These are phyloP conservation scores for Fusarium irregulare DNA, from an alignment of 2,329 filamentous ascomycete species.

Conservation along the genomic window DNA sequence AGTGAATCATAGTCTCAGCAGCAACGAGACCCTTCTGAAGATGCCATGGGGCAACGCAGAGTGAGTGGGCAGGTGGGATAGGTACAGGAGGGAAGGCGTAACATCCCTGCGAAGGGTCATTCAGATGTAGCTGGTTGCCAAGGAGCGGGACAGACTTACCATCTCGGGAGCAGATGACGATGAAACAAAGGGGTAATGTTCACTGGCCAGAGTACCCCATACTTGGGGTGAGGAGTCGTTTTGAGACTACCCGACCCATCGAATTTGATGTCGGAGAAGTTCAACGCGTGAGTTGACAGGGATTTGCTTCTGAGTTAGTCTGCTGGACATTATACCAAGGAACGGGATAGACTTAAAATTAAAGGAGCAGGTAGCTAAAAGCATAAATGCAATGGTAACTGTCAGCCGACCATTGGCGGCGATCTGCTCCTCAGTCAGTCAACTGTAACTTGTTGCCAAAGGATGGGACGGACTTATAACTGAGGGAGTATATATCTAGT, in stretches of 20 bases:
- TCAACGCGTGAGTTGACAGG: fast-evolving
- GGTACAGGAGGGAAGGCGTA: neutral
- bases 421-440: no score
- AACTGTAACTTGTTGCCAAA: neutral
- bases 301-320: neutral
- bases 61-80: neutral
- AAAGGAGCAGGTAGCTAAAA: neutral
- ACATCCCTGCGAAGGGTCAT: neutral
- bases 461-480: fast-evolving
- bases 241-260: neutral
- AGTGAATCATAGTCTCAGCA: neutral
- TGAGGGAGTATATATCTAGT: no score
- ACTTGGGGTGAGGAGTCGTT: fast-evolving
- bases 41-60: neutral
- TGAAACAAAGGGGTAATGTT: neutral
- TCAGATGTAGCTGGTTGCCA: neutral
- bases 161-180: neutral
- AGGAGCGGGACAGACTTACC: neutral
- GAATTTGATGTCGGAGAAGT: neutral
- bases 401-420: no score
- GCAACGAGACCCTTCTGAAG: neutral
- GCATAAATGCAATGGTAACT: no score
- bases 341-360: neutral
- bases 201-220: neutral
- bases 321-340: neutral